Base-by-base conservation (phyloP, 495 filamentous ascomycete species). In the Penicillium riverlandense region DNA sequence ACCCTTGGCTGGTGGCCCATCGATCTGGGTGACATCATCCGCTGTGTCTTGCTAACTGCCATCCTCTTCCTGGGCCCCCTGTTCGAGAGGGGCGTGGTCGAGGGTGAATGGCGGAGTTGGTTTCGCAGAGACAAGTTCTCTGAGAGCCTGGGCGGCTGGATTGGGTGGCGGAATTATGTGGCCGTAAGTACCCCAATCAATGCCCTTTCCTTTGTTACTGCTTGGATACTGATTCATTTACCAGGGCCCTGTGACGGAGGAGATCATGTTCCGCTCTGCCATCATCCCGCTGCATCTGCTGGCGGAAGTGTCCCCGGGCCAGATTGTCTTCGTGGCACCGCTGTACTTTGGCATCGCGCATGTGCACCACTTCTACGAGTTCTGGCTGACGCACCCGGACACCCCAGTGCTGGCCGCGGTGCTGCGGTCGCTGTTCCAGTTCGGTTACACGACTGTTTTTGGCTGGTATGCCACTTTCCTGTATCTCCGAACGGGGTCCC, bases 351-450 rank as follows among this genome's bases (percentile, higher is more conserved):
- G 94, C 43, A 85, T 98, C 39, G 88, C 90, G 9, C 92, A 98
- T 68, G 63, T 95, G 27, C 91, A 98, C 65, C 92, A 97, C 67
- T 88, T 90, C 63, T 95, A 96, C 67, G 92, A 98, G 67, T 96
- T 91, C 69, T 79, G 82, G 29, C 68, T 95, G 8, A 85, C 82
- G 1, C 78, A 95, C 55, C 88, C 91, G 11, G 70, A 79, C 48
- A 80, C 83, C 2, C 73, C 84, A 6, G 50, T 78, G 10, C 34
- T 72, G 5, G 68, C 71, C 1, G 81, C 80, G 6, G 43, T 90
- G 1, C 47, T 87, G 6, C 80, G 88, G 36, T 86, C 86, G 1
- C 34, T 88, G 13, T 77, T 96, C 49, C 92, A 98, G 58, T 84
- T 98, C 52, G 70, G 75, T n/a, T 98, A 94, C 58, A 97, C 92